Conservation (phyloP, 1,284 basidiomycete genomes). For the Marasmius tenuissimus region DNA sequence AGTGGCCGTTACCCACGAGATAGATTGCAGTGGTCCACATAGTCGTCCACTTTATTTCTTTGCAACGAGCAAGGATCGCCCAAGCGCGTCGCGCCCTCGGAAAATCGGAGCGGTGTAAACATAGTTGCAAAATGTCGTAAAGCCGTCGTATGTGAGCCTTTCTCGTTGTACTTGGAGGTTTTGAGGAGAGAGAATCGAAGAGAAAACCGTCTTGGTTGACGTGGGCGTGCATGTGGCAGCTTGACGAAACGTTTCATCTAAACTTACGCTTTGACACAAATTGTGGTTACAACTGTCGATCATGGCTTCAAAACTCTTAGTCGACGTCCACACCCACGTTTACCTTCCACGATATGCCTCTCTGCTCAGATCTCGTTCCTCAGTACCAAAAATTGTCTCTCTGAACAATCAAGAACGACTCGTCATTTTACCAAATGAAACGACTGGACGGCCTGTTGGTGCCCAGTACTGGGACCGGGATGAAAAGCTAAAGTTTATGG, state of each 20-base stretch:
- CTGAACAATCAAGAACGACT: slow-evolving; percentile 59
- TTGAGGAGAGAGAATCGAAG: slow-evolving; percentile 52
- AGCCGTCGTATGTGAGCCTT: slow-evolving; percentile 72
- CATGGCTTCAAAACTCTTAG: slow-evolving; percentile 39
- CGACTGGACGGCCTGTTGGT: slow-evolving; percentile 64
- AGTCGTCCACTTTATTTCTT: slow-evolving; percentile 76
- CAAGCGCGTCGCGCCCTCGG: slow-evolving; percentile 72
- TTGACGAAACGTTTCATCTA: background rate
- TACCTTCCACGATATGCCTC: slow-evolving; percentile 75
- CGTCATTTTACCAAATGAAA: slow-evolving; percentile 75
- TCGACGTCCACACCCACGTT: slow-evolving; percentile 82
- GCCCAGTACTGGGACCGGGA: slow-evolving; percentile 77
- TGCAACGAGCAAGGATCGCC: slow-evolving; percentile 80
- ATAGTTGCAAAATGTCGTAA: slow-evolving; percentile 74
- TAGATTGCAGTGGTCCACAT: slow-evolving; percentile 75
- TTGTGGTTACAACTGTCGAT: background rate
- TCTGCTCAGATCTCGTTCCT: slow-evolving; percentile 3
- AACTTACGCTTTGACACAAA: no score
- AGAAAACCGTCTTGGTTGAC: slow-evolving; percentile 42
- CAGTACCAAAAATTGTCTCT: slow-evolving; percentile 11
- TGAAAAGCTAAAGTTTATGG: slow-evolving; percentile 79
- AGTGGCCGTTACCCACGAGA: slow-evolving; percentile 44
- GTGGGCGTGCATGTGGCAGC: slow-evolving; percentile 3
- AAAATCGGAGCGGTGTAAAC: slow-evolving; percentile 68
- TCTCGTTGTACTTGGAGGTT: slow-evolving; percentile 48